Base-by-base conservation (phyloP, 2,329 filamentous ascomycete species). In the Botryotinia convoluta region DNA sequence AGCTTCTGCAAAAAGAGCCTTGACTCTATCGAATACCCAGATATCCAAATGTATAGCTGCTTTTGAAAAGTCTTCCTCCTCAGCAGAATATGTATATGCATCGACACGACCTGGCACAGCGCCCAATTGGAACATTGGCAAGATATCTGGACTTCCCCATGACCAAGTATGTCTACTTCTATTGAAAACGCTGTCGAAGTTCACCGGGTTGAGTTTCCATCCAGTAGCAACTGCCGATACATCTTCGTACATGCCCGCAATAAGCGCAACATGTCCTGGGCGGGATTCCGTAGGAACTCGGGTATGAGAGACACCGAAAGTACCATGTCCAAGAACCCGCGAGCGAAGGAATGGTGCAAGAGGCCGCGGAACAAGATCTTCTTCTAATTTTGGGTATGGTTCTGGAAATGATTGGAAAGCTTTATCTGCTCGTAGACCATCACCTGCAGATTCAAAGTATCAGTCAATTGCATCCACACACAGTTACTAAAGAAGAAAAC, bases 151-250 rank as follows among this genome's bases (percentile, higher is more conserved):
- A 80, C 95, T 98, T 3, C 96, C 96, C 96, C 96, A 99, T 82
- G 95, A 97, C 96, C 96, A 99, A 12, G 97, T 99, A 83, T 99
- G 97, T 63, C 92, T 87, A 81, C 95, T 98, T 75, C 93, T 90
- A 82, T 99, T 99, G 88, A 99, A 99, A 18, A 99, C 94, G 80
- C 95, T 98, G 84, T 99, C 96, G 80, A 99, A 99, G 81, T 98
- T 93, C 80, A 99, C 96, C 0, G 96, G 96, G 81, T 99, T 99
- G 78, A 98, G 85, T 84, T 99, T 98, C 96, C 96, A 99, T 26
- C 96, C 96, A 1, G 97, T 99, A 44, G 93, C 97, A 32, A 99
- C 96, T 3, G 96, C 93, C 48, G 96, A 98, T 1, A 99, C 96
- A 85, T 99, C 96, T 83, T 99, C 96, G 81, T 99, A 99, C 54